phyloP scores from a whole-genome alignment of 2,329 filamentous ascomycete species.

The Penicillium sp. region DNA sequence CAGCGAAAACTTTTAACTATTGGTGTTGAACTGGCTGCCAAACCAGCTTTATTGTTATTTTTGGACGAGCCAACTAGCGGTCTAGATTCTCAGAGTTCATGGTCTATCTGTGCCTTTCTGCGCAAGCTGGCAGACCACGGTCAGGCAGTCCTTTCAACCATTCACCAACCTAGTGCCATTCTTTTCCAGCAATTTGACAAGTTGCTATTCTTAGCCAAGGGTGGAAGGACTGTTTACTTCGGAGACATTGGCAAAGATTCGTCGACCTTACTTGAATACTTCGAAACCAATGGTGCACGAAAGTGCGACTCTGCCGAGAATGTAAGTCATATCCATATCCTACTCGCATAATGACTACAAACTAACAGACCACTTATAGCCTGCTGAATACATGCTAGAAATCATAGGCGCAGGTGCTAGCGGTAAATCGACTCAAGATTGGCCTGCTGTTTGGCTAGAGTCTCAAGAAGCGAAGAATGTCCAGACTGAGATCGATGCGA shows the following conservation, averaged over 20 bases:
- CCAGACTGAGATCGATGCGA: constrained; percentile 55
- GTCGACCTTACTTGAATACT: constrained; percentile 56
- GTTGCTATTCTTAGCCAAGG: constrained; percentile 59
- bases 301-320: constrained; percentile 60
- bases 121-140: constrained; percentile 83
- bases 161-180: constrained; percentile 88
- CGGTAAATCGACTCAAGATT: constrained; percentile 63
- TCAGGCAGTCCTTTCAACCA: constrained; percentile 86
- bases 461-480: constrained; percentile 54
- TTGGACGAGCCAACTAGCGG: constrained; percentile 91
- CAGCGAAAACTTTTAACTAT: constrained; percentile 75
- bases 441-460: constrained; percentile 59
- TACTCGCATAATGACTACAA: not conserved
- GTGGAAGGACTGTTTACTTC: constrained; percentile 65
- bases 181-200: constrained; percentile 77
- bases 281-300: constrained; percentile 58
- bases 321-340: constrained; percentile 19
- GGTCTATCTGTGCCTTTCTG: constrained; percentile 79
- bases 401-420: constrained; percentile 55
- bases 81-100: constrained; percentile 84
- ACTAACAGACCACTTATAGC: constrained; percentile 43
- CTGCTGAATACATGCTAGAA: constrained; percentile 68
- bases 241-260: constrained; percentile 61
- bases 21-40: constrained; percentile 87
- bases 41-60: constrained; percentile 80